Conservation (phyloP, 2,329 filamentous ascomycete species). For the Graphilbum fragrans region DNA sequence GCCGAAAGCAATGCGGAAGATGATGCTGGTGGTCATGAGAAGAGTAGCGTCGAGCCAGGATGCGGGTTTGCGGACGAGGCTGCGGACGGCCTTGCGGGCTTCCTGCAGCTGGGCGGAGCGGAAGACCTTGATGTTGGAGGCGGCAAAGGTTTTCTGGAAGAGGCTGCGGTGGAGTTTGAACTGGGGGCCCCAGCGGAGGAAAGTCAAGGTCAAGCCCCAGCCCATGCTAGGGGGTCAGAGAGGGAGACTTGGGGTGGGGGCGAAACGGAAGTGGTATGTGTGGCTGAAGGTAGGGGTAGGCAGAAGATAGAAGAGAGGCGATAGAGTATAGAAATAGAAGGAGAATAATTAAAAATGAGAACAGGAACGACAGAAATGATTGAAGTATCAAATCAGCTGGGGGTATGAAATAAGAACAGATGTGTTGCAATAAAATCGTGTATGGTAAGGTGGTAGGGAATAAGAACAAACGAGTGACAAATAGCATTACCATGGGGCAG, state of each 20-base stretch:
- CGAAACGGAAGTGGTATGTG: no score
- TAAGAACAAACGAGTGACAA: background rate
- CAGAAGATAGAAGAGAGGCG: background rate
- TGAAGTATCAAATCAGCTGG: no score
- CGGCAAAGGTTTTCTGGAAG: constrained; percentile 26
- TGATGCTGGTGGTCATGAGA: constrained; percentile 26
- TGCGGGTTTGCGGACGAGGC: constrained; percentile 18
- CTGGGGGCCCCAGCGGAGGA: constrained; percentile 24
- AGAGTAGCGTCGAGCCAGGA: constrained; percentile 23
- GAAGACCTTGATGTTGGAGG: constrained; percentile 7
- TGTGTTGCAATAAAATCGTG: no score
- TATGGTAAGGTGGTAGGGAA: background rate
- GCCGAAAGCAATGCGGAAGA: constrained; percentile 31
- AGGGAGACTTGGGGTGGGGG: no score
- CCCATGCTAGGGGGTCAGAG: constrained; percentile 18
- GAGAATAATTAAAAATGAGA: no score
- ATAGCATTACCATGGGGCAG: no score
- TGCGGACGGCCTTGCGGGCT: constrained; percentile 17
- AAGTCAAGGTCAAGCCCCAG: constrained; percentile 31
- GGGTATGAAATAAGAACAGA: no score
- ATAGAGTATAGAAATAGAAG: no score
- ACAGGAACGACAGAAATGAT: no score
- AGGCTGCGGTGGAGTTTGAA: constrained; percentile 28
- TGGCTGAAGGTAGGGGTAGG: no score
- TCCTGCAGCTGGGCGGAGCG: constrained; percentile 16